Percentiles rank a stretch among this genome's conserved stretches.
Conservation (phyloP, 345 rosid genomes). For the Brassica nigra region DNA sequence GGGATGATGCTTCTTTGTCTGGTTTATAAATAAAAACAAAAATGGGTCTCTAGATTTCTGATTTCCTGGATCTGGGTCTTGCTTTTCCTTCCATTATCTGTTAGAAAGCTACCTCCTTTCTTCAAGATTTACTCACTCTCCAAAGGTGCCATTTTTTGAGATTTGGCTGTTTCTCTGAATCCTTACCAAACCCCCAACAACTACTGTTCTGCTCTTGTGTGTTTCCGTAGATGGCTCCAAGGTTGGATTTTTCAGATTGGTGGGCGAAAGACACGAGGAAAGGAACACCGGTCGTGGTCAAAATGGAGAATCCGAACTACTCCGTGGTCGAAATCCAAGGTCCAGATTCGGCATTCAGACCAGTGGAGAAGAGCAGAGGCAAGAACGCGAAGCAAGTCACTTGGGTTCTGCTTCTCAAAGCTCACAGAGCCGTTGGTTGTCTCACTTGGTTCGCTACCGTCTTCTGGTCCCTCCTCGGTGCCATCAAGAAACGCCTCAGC, state of each 20-base stretch:
- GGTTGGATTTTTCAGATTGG: constrained; percentile 69
- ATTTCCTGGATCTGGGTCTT: constrained; percentile 54
- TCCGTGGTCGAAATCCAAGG: constrained; percentile 83
- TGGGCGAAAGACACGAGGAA: constrained; percentile 65
- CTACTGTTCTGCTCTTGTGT: neutral
- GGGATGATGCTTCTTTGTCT: constrained; percentile 41
- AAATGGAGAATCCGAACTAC: constrained; percentile 84
- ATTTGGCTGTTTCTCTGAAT: constrained; percentile 26
- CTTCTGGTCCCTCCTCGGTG: constrained; percentile 79
- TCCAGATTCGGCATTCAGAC: constrained; percentile 85
- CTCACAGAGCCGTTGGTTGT: constrained; percentile 84
- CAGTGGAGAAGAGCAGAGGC: constrained; percentile 79
- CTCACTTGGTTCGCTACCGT: constrained; percentile 73
- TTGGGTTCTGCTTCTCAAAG: constrained; percentile 92
- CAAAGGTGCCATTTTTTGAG: neutral
- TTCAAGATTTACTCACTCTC: neutral
- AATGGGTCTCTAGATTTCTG: constrained; percentile 43
- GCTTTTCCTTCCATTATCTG: constrained; percentile 21
- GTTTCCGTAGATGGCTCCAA: constrained; percentile 57
- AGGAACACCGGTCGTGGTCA: constrained; percentile 85
- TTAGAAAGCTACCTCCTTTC: constrained; percentile 19
- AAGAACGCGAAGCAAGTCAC: constrained; percentile 88
- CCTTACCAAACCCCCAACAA: constrained; percentile 2
- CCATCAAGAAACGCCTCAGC: constrained; percentile 69
- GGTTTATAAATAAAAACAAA: constrained; percentile 1